Conservation (phyloP, 116 monocot genomes). For the Trichopus zeylanicus region DNA sequence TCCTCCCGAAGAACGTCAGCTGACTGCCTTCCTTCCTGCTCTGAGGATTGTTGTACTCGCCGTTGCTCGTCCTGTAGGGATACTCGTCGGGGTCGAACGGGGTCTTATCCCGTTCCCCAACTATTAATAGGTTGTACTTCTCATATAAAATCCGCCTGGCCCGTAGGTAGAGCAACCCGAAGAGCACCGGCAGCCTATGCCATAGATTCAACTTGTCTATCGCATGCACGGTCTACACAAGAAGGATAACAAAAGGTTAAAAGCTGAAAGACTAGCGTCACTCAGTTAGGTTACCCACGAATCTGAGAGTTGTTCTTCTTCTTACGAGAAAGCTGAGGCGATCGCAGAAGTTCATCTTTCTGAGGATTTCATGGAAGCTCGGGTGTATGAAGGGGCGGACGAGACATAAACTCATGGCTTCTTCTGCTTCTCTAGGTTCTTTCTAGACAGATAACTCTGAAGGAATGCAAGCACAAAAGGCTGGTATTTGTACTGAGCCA, state of each 20-base stretch:
- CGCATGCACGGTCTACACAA: conserved; percentile 19
- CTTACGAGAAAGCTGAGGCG: conserved; percentile 14
- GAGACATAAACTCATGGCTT: conserved; percentile 5
- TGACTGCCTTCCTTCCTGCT: conserved; percentile 29
- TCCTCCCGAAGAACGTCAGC: conserved; percentile 41
- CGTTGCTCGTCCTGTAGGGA: conserved; percentile 26
- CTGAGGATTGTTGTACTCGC: conserved; percentile 36
- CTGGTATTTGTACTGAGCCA: too few species aligned
- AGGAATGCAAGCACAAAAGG: too few species aligned
- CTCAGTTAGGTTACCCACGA: too few species aligned
- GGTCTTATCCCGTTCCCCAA: conserved; percentile 12
- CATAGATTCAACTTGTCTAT: conserved; percentile 22
- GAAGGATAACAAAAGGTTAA: background rate
- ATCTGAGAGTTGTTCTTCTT: background rate
- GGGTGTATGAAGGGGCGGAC: conserved; percentile 6
- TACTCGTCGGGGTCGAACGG: conserved; percentile 28
- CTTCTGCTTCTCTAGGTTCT: too few species aligned
- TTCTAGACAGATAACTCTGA: too few species aligned
- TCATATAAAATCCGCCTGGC: conserved; percentile 17
- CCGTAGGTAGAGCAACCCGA: conserved; percentile 26
- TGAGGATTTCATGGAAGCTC: conserved; percentile 7
- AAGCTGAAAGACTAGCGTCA: background rate
- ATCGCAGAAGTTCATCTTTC: conserved; percentile 7
- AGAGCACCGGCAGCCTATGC: conserved; percentile 30
- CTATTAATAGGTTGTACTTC: conserved; percentile 30